Evolutionary conservation across 1,139 yeast genomes (phyloP), one percentile per base, ranked within the genome.

Genomic region (Barnettozyma hawaiiensis): DNA sequence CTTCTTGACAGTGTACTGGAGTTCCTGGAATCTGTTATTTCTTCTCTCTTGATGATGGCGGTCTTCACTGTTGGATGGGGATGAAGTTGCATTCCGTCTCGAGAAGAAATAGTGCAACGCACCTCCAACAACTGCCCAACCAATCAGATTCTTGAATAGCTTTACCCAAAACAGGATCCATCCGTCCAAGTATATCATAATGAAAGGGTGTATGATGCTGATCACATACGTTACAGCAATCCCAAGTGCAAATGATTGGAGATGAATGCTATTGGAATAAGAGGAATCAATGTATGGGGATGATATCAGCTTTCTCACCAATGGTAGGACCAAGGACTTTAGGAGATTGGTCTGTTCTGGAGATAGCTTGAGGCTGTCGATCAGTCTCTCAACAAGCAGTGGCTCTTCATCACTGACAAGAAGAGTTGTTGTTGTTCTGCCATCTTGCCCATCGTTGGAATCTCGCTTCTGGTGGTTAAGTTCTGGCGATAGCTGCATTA

Each of bases 231-330:
- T 45, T 26, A 50, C 11, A 1, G 47, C 43, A 11, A 50, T 37
- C 1, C 60, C 60, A 2, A 50, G 19, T 0, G 44, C 46, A 32
- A 54, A 56, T 7, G 55, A 50, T 15, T 55, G 58, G 2, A 56
- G 21, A 28, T 56, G 60, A 2, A 56, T 7, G 29, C 43, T 46
- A 6, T 54, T 54, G 14, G 46, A 47, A 31, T 45, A 47, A 2
- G 40, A 44, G 1, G 55, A 41, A 35, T 47, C 45, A 24, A 55
- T 45, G 39, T 53, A 55, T 9, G 37, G 27, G 2, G 60, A 54
- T 2, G 31, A 37, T 20, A 50, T 18, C 2, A 54, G 22, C 24
- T 33, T 38, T 4, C 31, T 29, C 7, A 44, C 20, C 5, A 49
- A 7, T 2, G 38, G 37, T 1, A 40, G 10, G 1, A 35, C 3